Evolutionary conservation across 768 basidiomycete species (phyloP).

Genomic region (Podaxis pistillaris): DNA sequence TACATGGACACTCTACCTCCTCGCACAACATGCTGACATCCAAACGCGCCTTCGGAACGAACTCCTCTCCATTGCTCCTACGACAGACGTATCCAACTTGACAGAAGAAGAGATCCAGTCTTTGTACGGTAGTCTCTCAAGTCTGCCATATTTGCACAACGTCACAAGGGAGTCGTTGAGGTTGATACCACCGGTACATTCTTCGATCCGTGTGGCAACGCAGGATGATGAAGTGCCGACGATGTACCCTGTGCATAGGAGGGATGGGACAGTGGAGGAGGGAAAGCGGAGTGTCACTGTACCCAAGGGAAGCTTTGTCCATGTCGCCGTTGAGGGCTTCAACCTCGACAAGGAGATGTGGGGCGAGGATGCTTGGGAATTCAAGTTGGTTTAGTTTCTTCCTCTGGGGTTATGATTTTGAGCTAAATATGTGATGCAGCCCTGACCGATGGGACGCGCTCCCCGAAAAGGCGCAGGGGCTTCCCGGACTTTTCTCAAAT

Average conservation of each 20-base stretch:
- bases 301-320: conserved; percentile 70
- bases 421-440: conserved; percentile 32
- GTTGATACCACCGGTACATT: conserved; percentile 79
- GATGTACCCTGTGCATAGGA: conserved; percentile 54
- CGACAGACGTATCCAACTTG: conserved; percentile 40
- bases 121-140: conserved; percentile 51
- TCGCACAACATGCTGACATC: conserved; percentile 63
- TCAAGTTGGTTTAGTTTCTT: conserved; percentile 49
- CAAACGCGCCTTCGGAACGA: conserved; percentile 76
- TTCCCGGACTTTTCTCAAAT: conserved; percentile 73
- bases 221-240: conserved; percentile 78
- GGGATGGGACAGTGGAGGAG: conserved; percentile 44
- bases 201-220: conserved; percentile 75
- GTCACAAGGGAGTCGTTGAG: conserved; percentile 75
- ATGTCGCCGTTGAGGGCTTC: conserved; percentile 78
- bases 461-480: conserved; percentile 61
- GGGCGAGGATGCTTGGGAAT: conserved; percentile 81
- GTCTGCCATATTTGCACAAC: conserved; percentile 72
- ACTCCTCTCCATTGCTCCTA: conserved; percentile 45
- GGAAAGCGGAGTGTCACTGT: conserved; percentile 45
- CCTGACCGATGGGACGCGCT: conserved; percentile 82
- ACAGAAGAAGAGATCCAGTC: conserved; percentile 67
- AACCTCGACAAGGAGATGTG: conserved; percentile 77
- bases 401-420: not conserved
- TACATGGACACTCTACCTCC: conserved; percentile 80